Percentiles rank a stretch among this genome's conserved stretches.
Conservation (phyloP, 2,329 filamentous ascomycete genomes). For the Ophiostoma angusticollis region DNA sequence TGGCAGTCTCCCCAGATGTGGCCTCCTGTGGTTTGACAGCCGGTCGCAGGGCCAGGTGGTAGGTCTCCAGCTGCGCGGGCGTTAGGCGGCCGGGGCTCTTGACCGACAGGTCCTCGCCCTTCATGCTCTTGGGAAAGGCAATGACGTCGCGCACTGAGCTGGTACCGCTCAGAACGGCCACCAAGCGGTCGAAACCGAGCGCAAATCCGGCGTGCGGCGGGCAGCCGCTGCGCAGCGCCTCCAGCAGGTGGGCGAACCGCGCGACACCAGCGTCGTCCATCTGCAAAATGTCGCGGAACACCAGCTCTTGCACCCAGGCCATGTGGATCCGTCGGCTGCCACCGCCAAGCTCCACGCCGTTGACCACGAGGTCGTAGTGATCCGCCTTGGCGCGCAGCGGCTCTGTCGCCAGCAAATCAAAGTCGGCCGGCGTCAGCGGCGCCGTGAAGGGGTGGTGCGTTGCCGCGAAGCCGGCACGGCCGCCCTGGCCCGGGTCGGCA, state of each 20-base stretch:
- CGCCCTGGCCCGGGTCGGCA: slow-evolving; percentile 66
- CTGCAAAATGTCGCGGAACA: slow-evolving; percentile 72
- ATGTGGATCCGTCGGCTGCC: slow-evolving; percentile 88
- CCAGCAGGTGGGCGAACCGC: slow-evolving; percentile 75
- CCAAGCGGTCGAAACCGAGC: slow-evolving; percentile 77
- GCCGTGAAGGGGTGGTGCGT: slow-evolving; percentile 97
- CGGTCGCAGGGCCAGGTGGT: slow-evolving; percentile 25
- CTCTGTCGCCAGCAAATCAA: slow-evolving; percentile 58
- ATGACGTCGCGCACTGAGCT: slow-evolving; percentile 84
- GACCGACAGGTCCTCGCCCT: slow-evolving; percentile 75
- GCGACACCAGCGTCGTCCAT: slow-evolving; percentile 60
- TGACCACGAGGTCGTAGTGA: slow-evolving; percentile 92
- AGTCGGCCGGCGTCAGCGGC: slow-evolving; percentile 57
- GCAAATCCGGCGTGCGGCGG: slow-evolving; percentile 92
- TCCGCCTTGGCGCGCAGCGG: slow-evolving; percentile 66
- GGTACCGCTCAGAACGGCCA: slow-evolving; percentile 65
- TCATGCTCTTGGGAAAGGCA: slow-evolving; percentile 89
- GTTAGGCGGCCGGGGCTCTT: slow-evolving; percentile 61
- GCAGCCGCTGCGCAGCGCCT: slow-evolving; percentile 72
- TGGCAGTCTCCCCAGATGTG: no score
- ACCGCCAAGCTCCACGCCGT: slow-evolving; percentile 87
- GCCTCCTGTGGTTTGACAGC: no score
- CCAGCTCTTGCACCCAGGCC: slow-evolving; percentile 66
- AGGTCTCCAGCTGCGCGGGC: slow-evolving; percentile 37
- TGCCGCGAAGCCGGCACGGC: slow-evolving; percentile 63